Evolutionary conservation across 2,329 filamentous ascomycete species (phyloP).

Genomic region (Alternaria sp.): DNA sequence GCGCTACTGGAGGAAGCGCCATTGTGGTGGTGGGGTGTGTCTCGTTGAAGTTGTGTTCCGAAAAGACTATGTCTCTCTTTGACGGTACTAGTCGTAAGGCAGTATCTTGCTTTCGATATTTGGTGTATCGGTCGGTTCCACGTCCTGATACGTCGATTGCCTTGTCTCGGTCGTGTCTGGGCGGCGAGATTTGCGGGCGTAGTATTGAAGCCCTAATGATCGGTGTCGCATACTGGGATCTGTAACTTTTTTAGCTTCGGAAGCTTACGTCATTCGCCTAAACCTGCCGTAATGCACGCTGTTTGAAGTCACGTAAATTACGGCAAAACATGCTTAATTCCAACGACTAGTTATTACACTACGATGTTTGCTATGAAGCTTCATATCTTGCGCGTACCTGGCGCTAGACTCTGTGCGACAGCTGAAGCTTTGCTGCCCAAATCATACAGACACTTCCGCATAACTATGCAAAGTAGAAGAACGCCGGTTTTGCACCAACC

Average conservation of each 20-base stretch:
- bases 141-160: background rate
- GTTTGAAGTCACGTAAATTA: slow-evolving; percentile 9
- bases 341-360: slow-evolving; percentile 42
- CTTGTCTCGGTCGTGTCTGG: slow-evolving; percentile 5
- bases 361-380: slow-evolving; percentile 39
- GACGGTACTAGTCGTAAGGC: background rate
- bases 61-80: background rate
- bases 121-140: background rate
- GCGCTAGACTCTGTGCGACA: slow-evolving; percentile 24
- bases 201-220: slow-evolving; percentile 4
- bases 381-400: slow-evolving; percentile 17
- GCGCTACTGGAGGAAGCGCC: slow-evolving; percentile 62
- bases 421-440: slow-evolving; percentile 20
- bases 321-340: slow-evolving; percentile 15
- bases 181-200: slow-evolving; percentile 9
- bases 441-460: slow-evolving; percentile 22
- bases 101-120: background rate
- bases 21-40: slow-evolving; percentile 28
- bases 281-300: slow-evolving; percentile 22
- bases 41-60: background rate
- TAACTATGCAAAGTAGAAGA: slow-evolving; percentile 33
- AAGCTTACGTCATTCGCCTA: slow-evolving; percentile 34
- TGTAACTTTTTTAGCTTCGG: slow-evolving; percentile 40
- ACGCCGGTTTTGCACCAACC: slow-evolving; percentile 43
- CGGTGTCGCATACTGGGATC: slow-evolving; percentile 17